Evolutionary conservation across 345 rosid species (phyloP).

Genomic region (Eucalyptus albens): DNA sequence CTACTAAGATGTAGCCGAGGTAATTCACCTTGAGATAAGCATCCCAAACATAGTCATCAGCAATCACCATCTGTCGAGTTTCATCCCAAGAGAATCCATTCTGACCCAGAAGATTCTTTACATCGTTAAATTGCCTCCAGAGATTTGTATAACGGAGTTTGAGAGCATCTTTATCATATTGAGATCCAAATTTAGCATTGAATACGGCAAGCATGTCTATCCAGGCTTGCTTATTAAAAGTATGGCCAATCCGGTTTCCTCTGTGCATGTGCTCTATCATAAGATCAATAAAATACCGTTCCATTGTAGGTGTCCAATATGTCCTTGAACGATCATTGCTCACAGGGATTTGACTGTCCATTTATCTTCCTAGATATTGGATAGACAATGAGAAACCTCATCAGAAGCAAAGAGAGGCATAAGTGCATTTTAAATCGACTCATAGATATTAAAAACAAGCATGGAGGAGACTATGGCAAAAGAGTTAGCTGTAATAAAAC

Average conservation of each 20-base stretch:
- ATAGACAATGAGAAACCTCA: neutral
- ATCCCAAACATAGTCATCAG: slow-evolving; percentile 58
- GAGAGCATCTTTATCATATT: slow-evolving; percentile 72
- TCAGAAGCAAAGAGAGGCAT: neutral
- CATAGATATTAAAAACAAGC: neutral
- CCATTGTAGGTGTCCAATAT: slow-evolving; percentile 82
- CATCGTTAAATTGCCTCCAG: slow-evolving; percentile 77
- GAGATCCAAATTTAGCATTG: slow-evolving; percentile 61
- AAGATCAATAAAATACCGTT: slow-evolving; percentile 79
- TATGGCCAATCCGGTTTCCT: slow-evolving; percentile 71
- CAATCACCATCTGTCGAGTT: slow-evolving; percentile 51
- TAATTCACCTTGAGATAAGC: slow-evolving; percentile 50
- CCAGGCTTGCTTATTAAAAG: slow-evolving; percentile 85
- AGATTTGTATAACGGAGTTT: slow-evolving; percentile 62
- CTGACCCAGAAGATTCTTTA: slow-evolving; percentile 55
- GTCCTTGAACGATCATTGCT: slow-evolving; percentile 66
- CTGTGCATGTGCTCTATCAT: slow-evolving; percentile 75
- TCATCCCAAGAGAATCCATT: slow-evolving; percentile 81
- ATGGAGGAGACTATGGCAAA: neutral
- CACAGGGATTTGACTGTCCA: slow-evolving; percentile 8
- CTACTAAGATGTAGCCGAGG: neutral
- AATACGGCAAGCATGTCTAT: slow-evolving; percentile 52
- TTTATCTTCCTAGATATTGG: neutral
- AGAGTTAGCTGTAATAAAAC: neutral
- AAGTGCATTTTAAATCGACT: neutral